Base-by-base conservation (phyloP, 2,329 filamentous ascomycete genomes). In the Talaromyces sp. region DNA sequence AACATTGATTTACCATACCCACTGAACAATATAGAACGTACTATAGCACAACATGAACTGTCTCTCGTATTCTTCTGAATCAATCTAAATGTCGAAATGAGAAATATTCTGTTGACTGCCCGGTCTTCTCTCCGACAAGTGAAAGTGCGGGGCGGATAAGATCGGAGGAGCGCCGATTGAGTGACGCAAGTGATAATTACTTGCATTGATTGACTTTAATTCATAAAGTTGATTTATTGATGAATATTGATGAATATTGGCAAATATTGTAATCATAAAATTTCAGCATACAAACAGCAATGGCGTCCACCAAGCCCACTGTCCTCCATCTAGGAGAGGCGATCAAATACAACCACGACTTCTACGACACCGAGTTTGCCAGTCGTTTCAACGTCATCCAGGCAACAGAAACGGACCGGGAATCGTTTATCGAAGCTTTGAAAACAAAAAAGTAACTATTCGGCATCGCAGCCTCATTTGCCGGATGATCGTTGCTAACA, bases 261-360 rank as follows among this genome's bases (percentile, higher is more conserved):
- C 17, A n/a, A 17, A 7, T 8, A 39, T 39, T 39, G 6, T 4
- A n/a, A 8, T n/a, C 17, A 7, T 7, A 39, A 8, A n/a, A n/a
- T n/a, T 39, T 39, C 17, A 39, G 17, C 7, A 39, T 39, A 39
- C 36, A 39, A 39, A 2, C 17, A 39, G 2, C 2, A 39, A 39
- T 39, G 36, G 17, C 36, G 22, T 54, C 49, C 39, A 44, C 32
- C 42, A 72, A 77, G 59, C 75, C 72, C 19, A 72, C 69, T 10
- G 71, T 81, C 47, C 75, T 81, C 19, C 77, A 78, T 60, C 66
- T 82, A 11, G 80, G 80, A 30, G 78, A 80, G 33, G 72, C 75
- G 19, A 80, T 82, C 63, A 78, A 79, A 62, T 81, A 81, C 68
- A 81, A 81, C 62, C 73, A 76, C 47, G 73, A 78, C 1, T 71